Base-by-base conservation (phyloP, 331 rosid species). In the Quercus phellos region DNA sequence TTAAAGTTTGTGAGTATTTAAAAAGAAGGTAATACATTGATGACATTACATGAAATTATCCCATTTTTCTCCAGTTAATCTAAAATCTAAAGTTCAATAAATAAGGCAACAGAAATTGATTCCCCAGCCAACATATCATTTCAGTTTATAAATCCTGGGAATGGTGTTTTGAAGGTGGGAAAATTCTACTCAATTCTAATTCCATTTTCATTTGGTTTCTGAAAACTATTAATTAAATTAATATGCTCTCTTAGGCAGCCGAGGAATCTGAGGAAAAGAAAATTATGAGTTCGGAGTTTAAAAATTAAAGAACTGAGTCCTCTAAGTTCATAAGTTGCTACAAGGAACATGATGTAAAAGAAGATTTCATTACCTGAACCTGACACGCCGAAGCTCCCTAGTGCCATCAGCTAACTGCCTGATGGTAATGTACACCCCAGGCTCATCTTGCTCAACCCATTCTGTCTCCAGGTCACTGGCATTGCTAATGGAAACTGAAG, bases 401-500 rank as follows among this genome's bases (percentile, higher is more conserved):
- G 86, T 91, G 55, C 99, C 99, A 76, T 93, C 96, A 21, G 92
- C 87, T 21, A 83, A 85, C 79, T 85, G 96, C 68, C 93, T 80
- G 75, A 95, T 91, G 0, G 99, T 95, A 27, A 95, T 85, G 76
- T 86, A 93, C 1, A 95, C 97, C 2, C 99, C 99, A 12, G 98
- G 94, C 50, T 90, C 94, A 72, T 92, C 99, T 82, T 93, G 87
- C 82, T 87, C 96, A 1, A 95, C 80, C 99, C 98, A 95, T 38
- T 95, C 98, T 0, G 96, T 35, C 72, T 90, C 98, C 68, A 87
- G 42, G 6, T 88, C 99, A 67, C 93, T 88, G 19, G 89, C 93
- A 80, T 90, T 94, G 85, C 96, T 92, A 24, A 88, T 56, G 8
- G 96, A 88, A 34, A 88, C 77, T 0, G 92, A 90, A 82, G 89